Conservation (phyloP, 2,329 filamentous ascomycete genomes). For the Penicillium sp. region DNA sequence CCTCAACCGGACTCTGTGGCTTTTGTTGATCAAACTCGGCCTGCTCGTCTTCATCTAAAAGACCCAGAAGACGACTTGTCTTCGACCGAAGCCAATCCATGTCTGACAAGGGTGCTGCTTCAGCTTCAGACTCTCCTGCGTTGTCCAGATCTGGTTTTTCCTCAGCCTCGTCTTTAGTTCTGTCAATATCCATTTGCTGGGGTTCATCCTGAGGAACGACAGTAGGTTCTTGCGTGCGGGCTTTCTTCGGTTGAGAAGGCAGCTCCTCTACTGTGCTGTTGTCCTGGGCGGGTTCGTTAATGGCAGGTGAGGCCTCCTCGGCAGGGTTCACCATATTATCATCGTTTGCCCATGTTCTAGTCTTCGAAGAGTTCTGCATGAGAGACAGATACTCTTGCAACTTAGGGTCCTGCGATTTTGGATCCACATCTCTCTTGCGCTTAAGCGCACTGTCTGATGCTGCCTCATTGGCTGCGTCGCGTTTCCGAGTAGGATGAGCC, state of each 20-base stretch:
- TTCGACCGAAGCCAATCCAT: constrained; percentile 87
- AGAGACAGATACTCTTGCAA: constrained; percentile 79
- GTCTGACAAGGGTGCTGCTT: constrained; percentile 53
- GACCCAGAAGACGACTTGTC: constrained; percentile 77
- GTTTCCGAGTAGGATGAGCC: constrained; percentile 21
- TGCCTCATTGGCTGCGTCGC: constrained; percentile 15
- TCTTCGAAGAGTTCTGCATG: constrained; percentile 65
- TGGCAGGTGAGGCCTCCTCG: constrained; percentile 16
- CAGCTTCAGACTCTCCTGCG: constrained; percentile 20
- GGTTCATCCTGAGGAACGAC: constrained; percentile 7
- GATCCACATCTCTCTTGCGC: constrained; percentile 45
- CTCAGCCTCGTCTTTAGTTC: constrained; percentile 9
- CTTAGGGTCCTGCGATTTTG: constrained; percentile 67
- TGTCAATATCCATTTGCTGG: constrained; percentile 25
- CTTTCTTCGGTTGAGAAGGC: constrained; percentile 40
- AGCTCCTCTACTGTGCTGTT: constrained; percentile 28
- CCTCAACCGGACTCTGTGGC: constrained; percentile 15
- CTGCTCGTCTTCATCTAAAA: constrained; percentile 63
- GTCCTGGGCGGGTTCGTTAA: constrained; percentile 20
- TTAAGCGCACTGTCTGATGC: constrained; percentile 31
- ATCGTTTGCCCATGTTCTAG: constrained; percentile 58
- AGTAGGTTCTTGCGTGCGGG: constrained; percentile 51
- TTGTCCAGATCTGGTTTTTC: constrained; percentile 18
- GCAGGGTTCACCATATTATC: constrained; percentile 33
- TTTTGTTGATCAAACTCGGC: constrained; percentile 34